Percentiles rank a stretch among this genome's conserved stretches.
These are phyloP conservation scores for Populus hybrid DNA, from an alignment of 441 rosid genomes.

Conservation along the genomic window DNA sequence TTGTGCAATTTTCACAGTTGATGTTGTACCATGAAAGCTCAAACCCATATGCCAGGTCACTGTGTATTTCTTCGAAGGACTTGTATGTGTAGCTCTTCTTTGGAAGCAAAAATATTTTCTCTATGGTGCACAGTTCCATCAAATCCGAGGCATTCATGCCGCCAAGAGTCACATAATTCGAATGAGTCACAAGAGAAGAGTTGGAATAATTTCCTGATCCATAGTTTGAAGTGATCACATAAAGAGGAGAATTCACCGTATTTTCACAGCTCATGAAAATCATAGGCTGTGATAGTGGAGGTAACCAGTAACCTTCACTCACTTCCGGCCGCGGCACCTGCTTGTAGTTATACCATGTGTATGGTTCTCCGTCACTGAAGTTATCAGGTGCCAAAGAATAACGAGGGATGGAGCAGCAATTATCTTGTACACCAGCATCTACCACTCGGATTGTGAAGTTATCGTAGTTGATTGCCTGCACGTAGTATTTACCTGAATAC, in stretches of 20 bases:
- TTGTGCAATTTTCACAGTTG: background rate
- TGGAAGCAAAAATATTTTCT: background rate
- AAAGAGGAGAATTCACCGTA: background rate
- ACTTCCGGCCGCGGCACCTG: background rate
- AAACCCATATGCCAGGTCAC: slow-evolving; percentile 9
- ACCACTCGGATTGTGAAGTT: too few species aligned
- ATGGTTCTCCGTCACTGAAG: too few species aligned
- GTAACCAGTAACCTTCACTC: rapidly evolving
- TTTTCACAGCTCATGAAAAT: slow-evolving; percentile 1
- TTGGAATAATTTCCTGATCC: background rate
- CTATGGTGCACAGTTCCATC: slow-evolving; percentile 11
- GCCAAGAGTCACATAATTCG: background rate
- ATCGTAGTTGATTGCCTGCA: too few species aligned
- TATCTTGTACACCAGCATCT: too few species aligned
- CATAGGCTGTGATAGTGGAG: background rate
- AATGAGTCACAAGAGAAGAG: background rate
- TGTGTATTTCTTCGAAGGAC: background rate
- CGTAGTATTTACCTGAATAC: too few species aligned
- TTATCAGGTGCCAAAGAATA: too few species aligned
- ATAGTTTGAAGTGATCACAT: background rate
- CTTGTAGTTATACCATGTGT: too few species aligned
- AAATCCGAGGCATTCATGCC: slow-evolving; percentile 5
- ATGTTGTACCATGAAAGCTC: slow-evolving; percentile 19
- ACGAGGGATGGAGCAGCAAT: too few species aligned
- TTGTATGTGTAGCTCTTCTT: background rate